These are phyloP conservation scores for Ophiocordyceps australis DNA, from an alignment of 2,329 filamentous ascomycete genomes.

Conservation along the genomic window DNA sequence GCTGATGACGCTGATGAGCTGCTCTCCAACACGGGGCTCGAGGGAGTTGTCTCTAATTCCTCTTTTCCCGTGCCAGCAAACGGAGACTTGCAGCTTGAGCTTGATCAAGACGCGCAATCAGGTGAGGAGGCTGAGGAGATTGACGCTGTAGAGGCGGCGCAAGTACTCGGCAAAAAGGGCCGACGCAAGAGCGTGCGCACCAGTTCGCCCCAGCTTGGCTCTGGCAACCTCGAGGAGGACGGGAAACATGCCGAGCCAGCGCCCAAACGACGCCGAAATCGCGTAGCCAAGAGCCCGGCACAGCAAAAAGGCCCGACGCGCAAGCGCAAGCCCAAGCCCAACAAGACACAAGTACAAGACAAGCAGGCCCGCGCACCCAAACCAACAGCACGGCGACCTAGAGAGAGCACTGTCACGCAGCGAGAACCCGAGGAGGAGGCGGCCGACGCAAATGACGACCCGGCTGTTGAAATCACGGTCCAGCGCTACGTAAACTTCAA, in stretches of 20 bases:
- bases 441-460: constrained; percentile 6
- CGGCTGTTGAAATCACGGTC: constrained; percentile 34
- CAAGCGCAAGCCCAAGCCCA: constrained; percentile 2
- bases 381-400: background rate
- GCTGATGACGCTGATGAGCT: constrained; percentile 12
- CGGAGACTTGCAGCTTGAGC: background rate
- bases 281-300: constrained; percentile 19
- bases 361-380: constrained; percentile 1
- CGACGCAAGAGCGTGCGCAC: constrained; percentile 16
- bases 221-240: constrained; percentile 12
- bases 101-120: constrained; percentile 7
- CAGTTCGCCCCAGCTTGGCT: constrained; percentile 23
- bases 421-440: constrained; percentile 6
- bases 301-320: constrained; percentile 19
- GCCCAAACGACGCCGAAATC: constrained; percentile 18
- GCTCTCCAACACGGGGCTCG: no score
- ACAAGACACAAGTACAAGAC: background rate
- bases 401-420: background rate
- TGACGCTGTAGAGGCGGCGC: constrained; percentile 21
- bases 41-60: no score
- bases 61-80: no score
- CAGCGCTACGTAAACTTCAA: constrained; percentile 37
- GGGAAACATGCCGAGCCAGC: constrained; percentile 5
- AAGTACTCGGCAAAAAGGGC: constrained; percentile 22
- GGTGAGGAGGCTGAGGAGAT: constrained; percentile 24